Conservation (phyloP, 176 grass and related monocot species). For the Elaeis guineensis region DNA sequence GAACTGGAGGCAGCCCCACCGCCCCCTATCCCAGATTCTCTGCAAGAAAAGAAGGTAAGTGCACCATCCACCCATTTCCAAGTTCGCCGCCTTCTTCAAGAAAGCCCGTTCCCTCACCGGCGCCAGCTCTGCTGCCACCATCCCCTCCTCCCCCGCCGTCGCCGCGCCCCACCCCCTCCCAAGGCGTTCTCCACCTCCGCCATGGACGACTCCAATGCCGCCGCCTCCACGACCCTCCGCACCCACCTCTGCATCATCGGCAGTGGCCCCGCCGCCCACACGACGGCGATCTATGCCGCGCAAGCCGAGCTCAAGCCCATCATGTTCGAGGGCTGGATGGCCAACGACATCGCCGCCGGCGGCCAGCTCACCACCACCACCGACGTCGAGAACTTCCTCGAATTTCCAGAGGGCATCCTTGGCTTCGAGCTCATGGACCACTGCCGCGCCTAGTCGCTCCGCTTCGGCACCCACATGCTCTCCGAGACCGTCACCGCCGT, state of each 20-base stretch:
- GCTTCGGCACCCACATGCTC: slow-evolving; percentile 63
- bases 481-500: slow-evolving; percentile 67
- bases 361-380: slow-evolving; percentile 98
- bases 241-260: slow-evolving; percentile 86
- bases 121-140: slow-evolving; percentile 22
- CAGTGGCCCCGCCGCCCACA: slow-evolving; percentile 80
- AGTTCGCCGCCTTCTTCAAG: slow-evolving; percentile 24
- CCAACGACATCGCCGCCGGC: slow-evolving; percentile 83
- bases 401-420: slow-evolving; percentile 61
- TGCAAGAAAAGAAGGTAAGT: too few species aligned
- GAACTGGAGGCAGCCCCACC: too few species aligned
- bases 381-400: slow-evolving; percentile 96
- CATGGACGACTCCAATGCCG: slow-evolving; percentile 45
- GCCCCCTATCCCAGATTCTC: too few species aligned
- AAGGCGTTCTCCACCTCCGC: slow-evolving; percentile 1
- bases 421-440: slow-evolving; percentile 74
- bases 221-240: slow-evolving; percentile 30
- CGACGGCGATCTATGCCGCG: slow-evolving; percentile 86
- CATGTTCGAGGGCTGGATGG: slow-evolving; percentile 84
- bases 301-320: slow-evolving; percentile 79
- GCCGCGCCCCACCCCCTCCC: background rate
- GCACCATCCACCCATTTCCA: too few species aligned
- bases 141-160: background rate
- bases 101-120: slow-evolving; percentile 16
- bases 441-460: slow-evolving; percentile 55